Base-by-base conservation (phyloP, 495 filamentous ascomycete species). In the Neurospora hispaniola region DNA sequence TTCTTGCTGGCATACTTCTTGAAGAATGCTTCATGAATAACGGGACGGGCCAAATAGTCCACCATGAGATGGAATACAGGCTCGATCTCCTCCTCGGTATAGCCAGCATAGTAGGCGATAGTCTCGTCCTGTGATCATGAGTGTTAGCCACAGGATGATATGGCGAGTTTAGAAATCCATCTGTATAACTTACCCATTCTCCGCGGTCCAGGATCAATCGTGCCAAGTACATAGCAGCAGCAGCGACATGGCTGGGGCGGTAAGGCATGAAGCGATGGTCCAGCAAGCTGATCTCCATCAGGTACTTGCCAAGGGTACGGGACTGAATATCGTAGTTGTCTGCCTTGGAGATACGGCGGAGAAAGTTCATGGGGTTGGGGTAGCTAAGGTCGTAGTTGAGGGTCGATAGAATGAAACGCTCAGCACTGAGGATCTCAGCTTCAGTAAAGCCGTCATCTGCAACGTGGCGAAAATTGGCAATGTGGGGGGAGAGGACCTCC, bases 1-100 rank as follows among this genome's bases (percentile, higher is more conserved):
- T 95, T 97, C 86, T 98, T 98, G 88, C 93, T 96, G 18, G 96
- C 96, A 79, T 99, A 99, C 81, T 99, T 99, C 87, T 95, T 96
- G 87, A 97, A 98, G 88, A 99, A 98, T 20, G 96, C 96, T 81
- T 98, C 94, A 76, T 98, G 96, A 46, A 87, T 87, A 62, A 97
- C 93, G 41, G 96, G 96, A 10, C 90, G 88, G 72, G 90, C 90
- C 42, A 98, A 89, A 78, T 98, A 98, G 79, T 98, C 94, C 72
- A 99, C 88, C 95, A 99, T 98, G 69, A 98, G 84, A 76, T 89
- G 87, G 82, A 97, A 93, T 69, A 98, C 94, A 7, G 96, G 95
- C 77, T 93, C 88, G 74, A 99, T 94, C 79, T 98, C 92, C 40
- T 93, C 90, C 81, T 98, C 94, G 9, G 89, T 89, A 78, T 98